Evolutionary conservation across 1,139 yeast genomes (phyloP).

Genomic region (Tardiomyces depauwii): DNA sequence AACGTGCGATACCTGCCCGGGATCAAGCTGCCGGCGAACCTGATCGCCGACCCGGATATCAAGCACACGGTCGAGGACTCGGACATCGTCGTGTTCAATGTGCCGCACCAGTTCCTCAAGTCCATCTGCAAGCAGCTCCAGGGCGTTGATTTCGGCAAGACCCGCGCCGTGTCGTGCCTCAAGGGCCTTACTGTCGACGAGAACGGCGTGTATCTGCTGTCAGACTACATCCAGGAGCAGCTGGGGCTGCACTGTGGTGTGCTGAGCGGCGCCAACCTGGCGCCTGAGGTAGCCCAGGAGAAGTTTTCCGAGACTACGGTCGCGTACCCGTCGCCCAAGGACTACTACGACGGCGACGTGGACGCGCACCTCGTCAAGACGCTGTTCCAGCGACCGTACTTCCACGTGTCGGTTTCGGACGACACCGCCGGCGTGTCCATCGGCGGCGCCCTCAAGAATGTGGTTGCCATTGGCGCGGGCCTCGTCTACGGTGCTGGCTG

Average conservation of each 20-base stretch:
- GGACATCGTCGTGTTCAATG: slow-evolving; percentile 77
- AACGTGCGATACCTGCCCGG: slow-evolving; percentile 80
- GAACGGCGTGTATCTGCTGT: slow-evolving; percentile 68
- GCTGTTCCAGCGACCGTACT: slow-evolving; percentile 88
- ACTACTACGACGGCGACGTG: slow-evolving; percentile 56
- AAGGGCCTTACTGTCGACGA: slow-evolving; percentile 83
- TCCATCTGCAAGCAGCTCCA: slow-evolving; percentile 61
- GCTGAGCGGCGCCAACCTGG: slow-evolving; percentile 88
- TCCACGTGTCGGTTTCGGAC: slow-evolving; percentile 81
- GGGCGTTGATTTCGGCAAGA: slow-evolving; percentile 57
- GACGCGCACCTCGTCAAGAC: slow-evolving; percentile 57
- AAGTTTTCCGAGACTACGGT: slow-evolving; percentile 94
- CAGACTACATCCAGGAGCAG: slow-evolving; percentile 61
- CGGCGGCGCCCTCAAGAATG: slow-evolving; percentile 92
- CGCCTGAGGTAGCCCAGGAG: slow-evolving; percentile 87
- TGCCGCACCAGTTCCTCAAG: slow-evolving; percentile 87
- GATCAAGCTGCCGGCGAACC: slow-evolving; percentile 65
- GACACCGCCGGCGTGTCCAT: slow-evolving; percentile 92
- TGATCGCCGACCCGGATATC: slow-evolving; percentile 76
- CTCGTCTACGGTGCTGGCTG: slow-evolving; percentile 93
- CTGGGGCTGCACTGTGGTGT: slow-evolving; percentile 89
- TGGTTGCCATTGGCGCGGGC: slow-evolving; percentile 88
- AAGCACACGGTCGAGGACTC: slow-evolving; percentile 62
- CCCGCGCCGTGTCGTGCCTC: slow-evolving; percentile 83
- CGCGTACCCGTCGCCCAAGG: slow-evolving; percentile 66